Evolutionary conservation across 345 rosid species (phyloP), one percentile per base, ranked within the genome.

Genomic region (Xanthoceras sorbifolium): DNA sequence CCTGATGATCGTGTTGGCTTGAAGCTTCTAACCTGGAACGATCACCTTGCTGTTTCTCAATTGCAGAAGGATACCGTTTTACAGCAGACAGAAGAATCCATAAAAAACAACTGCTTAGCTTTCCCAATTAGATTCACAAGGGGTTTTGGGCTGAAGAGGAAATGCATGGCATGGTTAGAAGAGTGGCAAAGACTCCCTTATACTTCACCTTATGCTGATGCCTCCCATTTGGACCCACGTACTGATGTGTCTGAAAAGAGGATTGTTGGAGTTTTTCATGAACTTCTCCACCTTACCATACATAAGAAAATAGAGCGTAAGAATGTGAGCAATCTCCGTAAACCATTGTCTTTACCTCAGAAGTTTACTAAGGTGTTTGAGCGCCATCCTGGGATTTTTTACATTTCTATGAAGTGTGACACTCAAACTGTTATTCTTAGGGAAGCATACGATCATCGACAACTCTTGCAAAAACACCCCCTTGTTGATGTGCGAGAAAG

Each of bases 291-390:
- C 83, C 90, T 94, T 12, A 91, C 88, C 0, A 12, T 92, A 69
- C 86, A 85, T 64, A 94, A 92, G 81, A 90, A 84, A 80, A 89
- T 86, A 22, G 88, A 94, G 84, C 91, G 93, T 31, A 87, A 90
- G 79, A 92, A 91, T 10, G 88, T 92, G 52, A 92, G 97, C 72
- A 91, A 91, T 83, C 94, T 94, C 3, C 91, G 94, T 3, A 87
- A 85, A 63, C 91, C 91, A 9, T 82, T 94, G 63, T 85, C 79
- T 9, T 80, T 92, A 62, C 96, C 98, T 0, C 92, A 94, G 67
- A 94, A 94, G 85, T 92, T 94, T 64, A 92, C 94, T 1, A 94
- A 89, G 87, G 93, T 89, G 34, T 94, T 94, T 73, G 96, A 92
- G 82, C 88, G 96, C 1, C 98, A 92, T 68, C 98, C 98, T 4